Percentiles rank a stretch among this genome's conserved stretches.
Conservation (phyloP, 768 basidiomycete genomes). For the Kwoniella heveanensis region DNA sequence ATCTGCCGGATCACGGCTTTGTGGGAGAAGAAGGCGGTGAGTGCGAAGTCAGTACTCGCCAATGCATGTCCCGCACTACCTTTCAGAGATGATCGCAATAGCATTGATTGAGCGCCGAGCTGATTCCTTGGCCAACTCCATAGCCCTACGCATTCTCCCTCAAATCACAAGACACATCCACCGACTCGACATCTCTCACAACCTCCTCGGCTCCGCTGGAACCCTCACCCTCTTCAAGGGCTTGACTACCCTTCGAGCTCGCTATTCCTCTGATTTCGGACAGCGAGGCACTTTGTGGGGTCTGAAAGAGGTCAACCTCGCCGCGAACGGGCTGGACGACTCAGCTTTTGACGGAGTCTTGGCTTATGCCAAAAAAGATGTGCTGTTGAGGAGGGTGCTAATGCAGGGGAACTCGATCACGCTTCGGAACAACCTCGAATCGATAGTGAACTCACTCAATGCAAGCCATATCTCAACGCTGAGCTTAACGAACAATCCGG, state of each 20-base stretch:
- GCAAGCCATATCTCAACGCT: conserved; percentile 29
- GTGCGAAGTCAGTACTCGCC: no score
- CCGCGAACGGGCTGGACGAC: conserved; percentile 36
- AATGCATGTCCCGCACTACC: no score
- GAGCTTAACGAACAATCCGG: conserved; percentile 39
- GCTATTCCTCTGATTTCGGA: conserved; percentile 28
- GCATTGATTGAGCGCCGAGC: no score
- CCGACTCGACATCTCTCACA: conserved; percentile 48
- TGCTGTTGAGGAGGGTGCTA: conserved; percentile 24
- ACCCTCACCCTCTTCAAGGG: conserved; percentile 37
- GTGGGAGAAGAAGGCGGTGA: conserved; percentile 47
- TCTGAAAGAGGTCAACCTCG: conserved; percentile 43
- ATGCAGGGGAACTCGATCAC: conserved; percentile 42
- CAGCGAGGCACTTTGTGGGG: conserved; percentile 33
- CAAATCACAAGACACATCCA: conserved; percentile 39
- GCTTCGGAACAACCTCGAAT: conserved; percentile 18
- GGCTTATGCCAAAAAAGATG: conserved; percentile 49
- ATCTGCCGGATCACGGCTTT: conserved; percentile 47
- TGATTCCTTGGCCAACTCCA: no score
- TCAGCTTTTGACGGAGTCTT: conserved; percentile 33
- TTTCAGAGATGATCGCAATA: no score
- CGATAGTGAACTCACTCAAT: conserved; percentile 38
- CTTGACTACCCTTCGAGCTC: conserved; percentile 28
- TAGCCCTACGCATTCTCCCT: conserved; percentile 40
- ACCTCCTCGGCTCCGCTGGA: conserved; percentile 40